Percentiles rank a stretch among this genome's conserved stretches.
These are phyloP conservation scores for Manihot esculenta DNA, from an alignment of 441 rosid species.

Conservation along the genomic window DNA sequence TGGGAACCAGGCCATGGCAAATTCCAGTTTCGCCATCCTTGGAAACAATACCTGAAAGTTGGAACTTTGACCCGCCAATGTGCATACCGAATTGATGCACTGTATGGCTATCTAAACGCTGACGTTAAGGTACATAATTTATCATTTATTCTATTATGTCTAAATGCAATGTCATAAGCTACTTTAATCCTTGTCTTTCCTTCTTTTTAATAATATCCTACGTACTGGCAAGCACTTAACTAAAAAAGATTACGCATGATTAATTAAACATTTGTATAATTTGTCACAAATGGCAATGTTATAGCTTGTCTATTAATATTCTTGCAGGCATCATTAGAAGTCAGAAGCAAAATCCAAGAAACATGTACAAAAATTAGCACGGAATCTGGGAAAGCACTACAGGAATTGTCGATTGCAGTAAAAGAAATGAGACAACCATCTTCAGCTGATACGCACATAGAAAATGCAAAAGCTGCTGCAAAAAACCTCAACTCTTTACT, in stretches of 20 bases:
- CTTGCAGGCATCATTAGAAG: conserved; percentile 50
- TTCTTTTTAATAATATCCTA: too few species aligned
- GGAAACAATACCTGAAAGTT: conserved; percentile 55
- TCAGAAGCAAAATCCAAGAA: conserved; percentile 42
- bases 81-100: conserved; percentile 47
- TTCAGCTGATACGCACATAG: conserved; percentile 39
- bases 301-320: not conserved
- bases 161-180: too few species aligned
- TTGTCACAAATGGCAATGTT: too few species aligned
- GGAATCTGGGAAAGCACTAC: conserved; percentile 57
- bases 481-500: conserved; percentile 43
- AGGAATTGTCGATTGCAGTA: conserved; percentile 48
- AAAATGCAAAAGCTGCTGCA: conserved; percentile 44
- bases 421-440: conserved; percentile 48
- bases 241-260: not conserved
- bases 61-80: conserved; percentile 44
- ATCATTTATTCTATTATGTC: too few species aligned
- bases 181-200: too few species aligned
- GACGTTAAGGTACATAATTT: conserved; percentile 31
- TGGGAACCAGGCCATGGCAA: conserved; percentile 79
- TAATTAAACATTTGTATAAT: not conserved
- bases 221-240: not conserved
- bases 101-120: conserved; percentile 38
- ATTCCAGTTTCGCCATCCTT: conserved; percentile 66
- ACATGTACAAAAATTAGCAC: conserved; percentile 39